Conservation (phyloP, 345 rosid genomes). For the Hevea brasiliensis region DNA sequence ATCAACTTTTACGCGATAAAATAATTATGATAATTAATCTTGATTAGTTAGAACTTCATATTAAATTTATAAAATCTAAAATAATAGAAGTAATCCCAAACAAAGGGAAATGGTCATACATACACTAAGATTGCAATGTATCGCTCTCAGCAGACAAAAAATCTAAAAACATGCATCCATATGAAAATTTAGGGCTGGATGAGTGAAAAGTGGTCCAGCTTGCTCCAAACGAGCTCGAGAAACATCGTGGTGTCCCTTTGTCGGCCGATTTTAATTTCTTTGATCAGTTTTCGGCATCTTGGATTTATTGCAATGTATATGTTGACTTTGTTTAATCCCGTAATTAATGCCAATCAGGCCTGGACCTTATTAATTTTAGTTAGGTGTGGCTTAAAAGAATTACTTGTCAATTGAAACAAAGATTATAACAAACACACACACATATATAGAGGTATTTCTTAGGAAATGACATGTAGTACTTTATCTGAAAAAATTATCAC, state of each 20-base stretch:
- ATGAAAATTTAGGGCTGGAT: not conserved
- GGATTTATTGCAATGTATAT: not conserved
- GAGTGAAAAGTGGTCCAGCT: constrained; percentile 2
- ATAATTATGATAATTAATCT: no score
- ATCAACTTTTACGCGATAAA: no score
- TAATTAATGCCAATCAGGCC: no score
- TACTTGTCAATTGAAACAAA: not conserved
- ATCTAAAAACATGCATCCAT: constrained; percentile 18
- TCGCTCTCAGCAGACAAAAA: constrained; percentile 10
- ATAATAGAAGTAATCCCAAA: not conserved
- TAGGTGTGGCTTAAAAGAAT: not conserved
- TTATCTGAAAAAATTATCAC: no score
- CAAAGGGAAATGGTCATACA: not conserved
- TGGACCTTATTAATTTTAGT: no score
- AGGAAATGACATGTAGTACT: no score
- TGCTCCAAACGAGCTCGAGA: not conserved
- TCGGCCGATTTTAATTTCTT: constrained; percentile 15
- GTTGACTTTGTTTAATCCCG: not conserved
- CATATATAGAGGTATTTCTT: no score
- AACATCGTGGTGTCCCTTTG: constrained; percentile 11
- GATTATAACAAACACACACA: not conserved
- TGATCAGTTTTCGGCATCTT: not conserved
- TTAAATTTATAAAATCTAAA: no score
- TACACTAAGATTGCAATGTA: not conserved
- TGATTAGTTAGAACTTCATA: no score